phyloP scores from a whole-genome alignment of 108 stramenopile genomes.

The Poteriospumella lacustris region DNA sequence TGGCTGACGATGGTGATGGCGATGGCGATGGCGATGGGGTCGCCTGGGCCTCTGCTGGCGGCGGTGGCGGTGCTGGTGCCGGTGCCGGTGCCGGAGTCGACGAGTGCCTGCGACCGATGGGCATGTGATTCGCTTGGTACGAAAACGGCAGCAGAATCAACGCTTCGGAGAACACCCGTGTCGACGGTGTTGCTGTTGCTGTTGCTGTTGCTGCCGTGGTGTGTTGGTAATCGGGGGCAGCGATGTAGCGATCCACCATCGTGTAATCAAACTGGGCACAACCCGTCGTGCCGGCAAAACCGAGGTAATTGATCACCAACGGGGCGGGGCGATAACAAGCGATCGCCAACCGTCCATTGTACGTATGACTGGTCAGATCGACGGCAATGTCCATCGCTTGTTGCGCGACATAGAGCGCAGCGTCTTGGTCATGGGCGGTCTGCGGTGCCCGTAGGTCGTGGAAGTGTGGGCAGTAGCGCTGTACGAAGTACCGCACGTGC shows the following conservation, averaged over 20 bases:
- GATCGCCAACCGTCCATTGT: constrained; percentile 43
- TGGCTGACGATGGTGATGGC: too few species aligned
- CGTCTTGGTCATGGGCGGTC: too few species aligned
- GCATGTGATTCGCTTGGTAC: constrained; percentile 39
- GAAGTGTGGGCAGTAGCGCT: constrained; percentile 13
- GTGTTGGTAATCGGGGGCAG: constrained; percentile 29
- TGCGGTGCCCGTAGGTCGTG: too few species aligned
- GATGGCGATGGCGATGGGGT: background rate
- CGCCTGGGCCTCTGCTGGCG: background rate
- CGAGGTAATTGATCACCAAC: constrained; percentile 50
- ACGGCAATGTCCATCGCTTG: constrained; percentile 41
- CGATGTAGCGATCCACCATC: constrained; percentile 29
- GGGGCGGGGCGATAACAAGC: background rate
- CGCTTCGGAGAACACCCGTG: constrained; percentile 30
- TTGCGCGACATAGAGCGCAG: constrained; percentile 1
- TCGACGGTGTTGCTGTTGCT: constrained; percentile 11
- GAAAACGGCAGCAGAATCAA: constrained; percentile 43
- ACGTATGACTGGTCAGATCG: constrained; percentile 54
- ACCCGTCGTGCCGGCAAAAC: constrained; percentile 51
- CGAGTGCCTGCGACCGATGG: too few species aligned
- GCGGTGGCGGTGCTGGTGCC: background rate
- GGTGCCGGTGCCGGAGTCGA: background rate
- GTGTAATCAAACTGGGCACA: constrained; percentile 31
- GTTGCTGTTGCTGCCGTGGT: background rate
- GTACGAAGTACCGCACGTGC: constrained; percentile 19